phyloP scores from a whole-genome alignment of 1,284 basidiomycete genomes.

The Entoloma clypeatum region DNA sequence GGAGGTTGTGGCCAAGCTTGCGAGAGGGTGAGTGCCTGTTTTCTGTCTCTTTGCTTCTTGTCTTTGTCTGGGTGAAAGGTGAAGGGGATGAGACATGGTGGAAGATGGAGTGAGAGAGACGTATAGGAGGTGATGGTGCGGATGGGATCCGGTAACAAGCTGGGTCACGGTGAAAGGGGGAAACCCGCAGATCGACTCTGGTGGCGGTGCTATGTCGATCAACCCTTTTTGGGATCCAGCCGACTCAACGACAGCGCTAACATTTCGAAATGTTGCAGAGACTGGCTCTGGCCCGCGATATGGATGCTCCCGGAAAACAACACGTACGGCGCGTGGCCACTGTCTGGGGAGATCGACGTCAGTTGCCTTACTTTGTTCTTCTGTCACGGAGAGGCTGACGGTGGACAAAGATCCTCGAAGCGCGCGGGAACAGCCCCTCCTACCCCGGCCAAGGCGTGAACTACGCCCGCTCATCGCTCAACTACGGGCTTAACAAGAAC shows the following conservation, averaged over 20 bases:
- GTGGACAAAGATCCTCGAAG: conserved; percentile 52
- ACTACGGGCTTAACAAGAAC: conserved; percentile 50
- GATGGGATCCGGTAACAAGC: too few species aligned
- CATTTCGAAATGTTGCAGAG: conserved; percentile 27
- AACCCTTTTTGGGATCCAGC: too few species aligned
- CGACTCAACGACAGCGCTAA: not conserved
- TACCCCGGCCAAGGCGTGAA: conserved; percentile 66
- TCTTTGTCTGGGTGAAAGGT: not conserved
- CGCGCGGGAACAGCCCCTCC: conserved; percentile 57
- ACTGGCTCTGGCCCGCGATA: conserved; percentile 68
- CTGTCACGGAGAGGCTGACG: not conserved
- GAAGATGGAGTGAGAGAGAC: too few species aligned
- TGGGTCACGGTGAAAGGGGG: too few species aligned
- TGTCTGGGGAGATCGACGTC: conserved; percentile 67
- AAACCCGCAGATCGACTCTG: too few species aligned
- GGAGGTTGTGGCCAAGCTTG: conserved; percentile 72
- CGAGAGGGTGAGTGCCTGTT: conserved; percentile 35
- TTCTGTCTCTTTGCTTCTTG: conserved; percentile 1
- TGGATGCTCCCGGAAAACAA: conserved; percentile 76
- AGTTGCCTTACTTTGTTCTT: conserved; percentile 6
- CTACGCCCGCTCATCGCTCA: conserved; percentile 63
- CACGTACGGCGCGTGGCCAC: conserved; percentile 73
- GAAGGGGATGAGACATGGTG: conserved; percentile 1
- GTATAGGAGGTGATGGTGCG: too few species aligned
- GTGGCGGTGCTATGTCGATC: too few species aligned